phyloP scores from a whole-genome alignment of 148 eudicot species.

The Vaccinium darrowii region DNA sequence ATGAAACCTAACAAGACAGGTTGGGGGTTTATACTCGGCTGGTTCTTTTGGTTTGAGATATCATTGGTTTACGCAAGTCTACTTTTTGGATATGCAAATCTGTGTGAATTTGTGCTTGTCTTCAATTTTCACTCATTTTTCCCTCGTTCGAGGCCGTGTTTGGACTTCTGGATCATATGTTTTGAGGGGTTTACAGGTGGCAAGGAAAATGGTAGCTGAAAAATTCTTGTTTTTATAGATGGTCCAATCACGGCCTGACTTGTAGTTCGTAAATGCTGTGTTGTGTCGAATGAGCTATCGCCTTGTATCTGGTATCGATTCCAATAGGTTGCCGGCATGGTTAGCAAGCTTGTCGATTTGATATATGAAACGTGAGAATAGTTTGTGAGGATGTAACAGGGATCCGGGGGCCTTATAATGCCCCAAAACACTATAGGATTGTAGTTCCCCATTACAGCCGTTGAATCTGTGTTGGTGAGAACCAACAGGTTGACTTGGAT shows the following conservation, averaged over 20 bases:
- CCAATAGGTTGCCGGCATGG: no score
- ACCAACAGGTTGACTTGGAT: not conserved
- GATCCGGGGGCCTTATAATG: no score
- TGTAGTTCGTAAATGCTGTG: not conserved
- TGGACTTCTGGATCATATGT: not conserved
- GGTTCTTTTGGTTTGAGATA: constrained; percentile 1
- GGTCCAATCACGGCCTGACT: not conserved
- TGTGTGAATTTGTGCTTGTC: not conserved
- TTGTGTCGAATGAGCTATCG: no score
- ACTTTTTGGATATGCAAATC: not conserved
- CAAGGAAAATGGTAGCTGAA: not conserved
- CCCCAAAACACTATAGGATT: no score
- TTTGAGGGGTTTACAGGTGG: not conserved
- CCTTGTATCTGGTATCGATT: no score
- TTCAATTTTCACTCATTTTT: not conserved
- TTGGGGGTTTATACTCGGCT: not conserved
- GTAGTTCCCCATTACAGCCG: no score
- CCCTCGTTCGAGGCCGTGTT: not conserved
- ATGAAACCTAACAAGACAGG: not conserved
- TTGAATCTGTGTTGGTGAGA: no score
- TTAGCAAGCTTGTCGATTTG: no score
- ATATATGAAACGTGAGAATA: no score
- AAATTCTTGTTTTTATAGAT: no score
- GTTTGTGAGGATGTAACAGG: no score
- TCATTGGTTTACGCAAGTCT: not conserved